Base-by-base conservation (phyloP, 306 rosid genomes). In the Vigna reflexopilosa region DNA sequence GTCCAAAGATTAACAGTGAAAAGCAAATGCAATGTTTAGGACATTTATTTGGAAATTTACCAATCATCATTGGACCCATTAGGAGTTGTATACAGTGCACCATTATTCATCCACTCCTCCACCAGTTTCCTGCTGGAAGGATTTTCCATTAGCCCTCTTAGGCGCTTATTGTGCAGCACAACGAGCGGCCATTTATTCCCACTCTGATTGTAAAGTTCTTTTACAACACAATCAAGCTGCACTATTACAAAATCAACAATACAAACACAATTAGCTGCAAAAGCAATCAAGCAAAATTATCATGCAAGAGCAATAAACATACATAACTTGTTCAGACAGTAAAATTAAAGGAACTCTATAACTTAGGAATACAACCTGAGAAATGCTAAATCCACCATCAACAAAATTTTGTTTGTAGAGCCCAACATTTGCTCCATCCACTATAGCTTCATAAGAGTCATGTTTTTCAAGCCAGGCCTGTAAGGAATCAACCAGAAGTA, bases 381-480 rank as follows among this genome's bases (percentile, higher is more conserved):
- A n/a, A n/a, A n/a, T n/a, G n/a, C n/a, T n/a, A n/a, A n/a, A n/a
- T n/a, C n/a, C n/a, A n/a, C n/a, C n/a, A n/a, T n/a, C n/a, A n/a
- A n/a, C n/a, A n/a, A n/a, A n/a, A n/a, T n/a, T n/a, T n/a, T n/a
- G n/a, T n/a, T n/a, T n/a, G n/a, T n/a, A n/a, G n/a, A n/a, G n/a
- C n/a, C n/a, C n/a, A n/a, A n/a, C n/a, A n/a, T 95, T 95, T 55
- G 97, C 97, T 34, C 93, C 98, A 79, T 95, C 98, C 50, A 95
- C 91, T 77, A 95, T 87, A 76, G 89, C 93, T 79, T 89, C 88
- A 74, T 85, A 89, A 55, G 77, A 78, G 19, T 65, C 86, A 80
- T 87, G 88, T 67, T 75, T 58, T 66, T 87, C 93, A 75, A 92
- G 81, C 98, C 98, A 95, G 11, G 70, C 88, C 97, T 94, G 24